These are phyloP conservation scores for Clarireedia homoeocarpa DNA, from an alignment of 2,329 filamentous ascomycete species.

Conservation along the genomic window DNA sequence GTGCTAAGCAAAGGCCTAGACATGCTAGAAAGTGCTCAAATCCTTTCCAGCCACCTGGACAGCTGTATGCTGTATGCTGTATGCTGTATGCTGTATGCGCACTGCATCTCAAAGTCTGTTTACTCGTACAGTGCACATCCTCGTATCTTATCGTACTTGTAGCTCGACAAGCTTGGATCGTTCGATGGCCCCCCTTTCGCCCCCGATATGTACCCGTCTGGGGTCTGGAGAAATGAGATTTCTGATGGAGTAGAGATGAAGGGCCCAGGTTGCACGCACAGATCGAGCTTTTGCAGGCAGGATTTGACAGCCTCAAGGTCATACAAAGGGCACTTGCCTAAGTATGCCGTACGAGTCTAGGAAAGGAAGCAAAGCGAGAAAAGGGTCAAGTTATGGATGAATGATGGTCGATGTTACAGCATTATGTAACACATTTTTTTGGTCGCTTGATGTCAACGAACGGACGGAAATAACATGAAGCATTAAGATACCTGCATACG, in stretches of 20 bases:
- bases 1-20: neutral
- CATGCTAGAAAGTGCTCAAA: neutral
- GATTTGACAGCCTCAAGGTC: neutral
- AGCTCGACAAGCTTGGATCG: constrained; percentile 4
- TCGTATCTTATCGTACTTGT: constrained; percentile 2
- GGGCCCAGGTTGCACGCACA: neutral
- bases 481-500: too few species aligned
- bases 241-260: neutral
- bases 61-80: neutral
- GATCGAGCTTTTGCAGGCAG: neutral
- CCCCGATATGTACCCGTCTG: constrained; percentile 8
- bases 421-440: too few species aligned
- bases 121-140: neutral
- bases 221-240: constrained; percentile 7
- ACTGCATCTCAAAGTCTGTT: neutral
- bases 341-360: too few species aligned
- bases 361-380: too few species aligned
- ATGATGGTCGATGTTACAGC: too few species aligned
- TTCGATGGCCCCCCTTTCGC: neutral
- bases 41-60: constrained; percentile 3
- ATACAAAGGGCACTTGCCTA: neutral
- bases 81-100: neutral
- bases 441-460: too few species aligned
- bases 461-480: too few species aligned
- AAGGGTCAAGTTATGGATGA: too few species aligned